A percentile compares a stretch with the other conserved stretches of the same genome.
Conservation (phyloP, 805 yeast species). For the Peterozyma xylosa region DNA sequence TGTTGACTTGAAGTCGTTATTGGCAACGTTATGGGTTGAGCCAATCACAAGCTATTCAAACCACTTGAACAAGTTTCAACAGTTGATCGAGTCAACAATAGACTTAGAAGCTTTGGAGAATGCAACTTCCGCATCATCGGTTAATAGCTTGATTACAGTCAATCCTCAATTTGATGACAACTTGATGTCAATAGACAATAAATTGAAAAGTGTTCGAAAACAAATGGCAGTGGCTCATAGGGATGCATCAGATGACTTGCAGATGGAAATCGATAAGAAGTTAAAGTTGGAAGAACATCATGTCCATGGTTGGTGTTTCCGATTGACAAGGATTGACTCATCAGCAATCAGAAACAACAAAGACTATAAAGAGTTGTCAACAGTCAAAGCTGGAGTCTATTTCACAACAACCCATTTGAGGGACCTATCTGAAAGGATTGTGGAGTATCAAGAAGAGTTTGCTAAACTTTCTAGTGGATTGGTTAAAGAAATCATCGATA, state of each 20-base stretch:
- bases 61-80: constrained; percentile 63
- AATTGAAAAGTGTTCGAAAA: constrained; percentile 45
- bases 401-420: constrained; percentile 71
- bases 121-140: constrained; percentile 45
- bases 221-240: constrained; percentile 55
- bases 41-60: constrained; percentile 43
- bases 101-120: constrained; percentile 78
- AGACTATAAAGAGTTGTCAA: constrained; percentile 71
- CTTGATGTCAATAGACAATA: constrained; percentile 49
- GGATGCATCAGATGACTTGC: constrained; percentile 64
- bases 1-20: constrained; percentile 23
- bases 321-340: constrained; percentile 88
- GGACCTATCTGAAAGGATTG: constrained; percentile 50
- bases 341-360: constrained; percentile 59
- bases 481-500: constrained; percentile 74
- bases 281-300: constrained; percentile 84
- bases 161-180: constrained; percentile 86
- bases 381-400: constrained; percentile 92
- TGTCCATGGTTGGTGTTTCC: constrained; percentile 89
- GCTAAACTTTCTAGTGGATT: constrained; percentile 68
- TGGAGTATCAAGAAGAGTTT: constrained; percentile 57
- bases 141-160: constrained; percentile 47
- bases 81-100: constrained; percentile 85
- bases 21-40: constrained; percentile 46
- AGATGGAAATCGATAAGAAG: constrained; percentile 80